These are phyloP conservation scores for Lipomyces spencermartinsiae DNA, from an alignment of 805 yeast genomes.

Conservation along the genomic window DNA sequence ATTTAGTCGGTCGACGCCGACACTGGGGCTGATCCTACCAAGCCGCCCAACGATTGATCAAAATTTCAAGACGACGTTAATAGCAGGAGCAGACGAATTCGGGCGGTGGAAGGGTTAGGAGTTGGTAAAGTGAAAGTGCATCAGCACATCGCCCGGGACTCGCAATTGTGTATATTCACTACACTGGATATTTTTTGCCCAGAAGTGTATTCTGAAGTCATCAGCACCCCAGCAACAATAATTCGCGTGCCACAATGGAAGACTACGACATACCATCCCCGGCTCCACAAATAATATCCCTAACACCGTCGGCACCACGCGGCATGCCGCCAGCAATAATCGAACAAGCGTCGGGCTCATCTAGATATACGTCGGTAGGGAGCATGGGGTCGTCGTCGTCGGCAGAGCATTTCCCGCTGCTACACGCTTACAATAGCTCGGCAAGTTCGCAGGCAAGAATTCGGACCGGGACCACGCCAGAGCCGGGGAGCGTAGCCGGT, in stretches of 20 bases:
- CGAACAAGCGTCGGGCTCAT: neutral
- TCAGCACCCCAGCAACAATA: neutral
- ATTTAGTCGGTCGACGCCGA: too few species aligned
- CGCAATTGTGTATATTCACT: too few species aligned
- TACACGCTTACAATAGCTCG: slow-evolving; percentile 15
- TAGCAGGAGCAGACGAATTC: neutral
- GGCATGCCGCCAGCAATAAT: neutral
- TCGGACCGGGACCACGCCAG: slow-evolving; percentile 14
- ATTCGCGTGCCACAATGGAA: neutral
- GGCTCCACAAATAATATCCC: slow-evolving; percentile 18
- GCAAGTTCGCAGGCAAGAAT: slow-evolving; percentile 5
- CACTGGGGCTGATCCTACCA: too few species aligned
- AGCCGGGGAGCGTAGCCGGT: slow-evolving; percentile 20
- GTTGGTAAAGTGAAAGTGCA: too few species aligned
- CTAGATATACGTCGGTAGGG: neutral
- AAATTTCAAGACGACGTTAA: too few species aligned
- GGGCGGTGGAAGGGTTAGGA: neutral
- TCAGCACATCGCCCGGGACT: too few species aligned
- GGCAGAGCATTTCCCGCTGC: slow-evolving; percentile 17
- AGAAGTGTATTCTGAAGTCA: too few species aligned
- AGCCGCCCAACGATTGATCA: too few species aligned
- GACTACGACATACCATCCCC: slow-evolving; percentile 5
- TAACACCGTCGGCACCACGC: slow-evolving; percentile 17
- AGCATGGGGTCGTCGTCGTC: slow-evolving; percentile 1
- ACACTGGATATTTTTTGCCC: too few species aligned